These are phyloP conservation scores for Chlamydomonas urium DNA, from an alignment of 139 green algal genomes.

Conservation along the genomic window DNA sequence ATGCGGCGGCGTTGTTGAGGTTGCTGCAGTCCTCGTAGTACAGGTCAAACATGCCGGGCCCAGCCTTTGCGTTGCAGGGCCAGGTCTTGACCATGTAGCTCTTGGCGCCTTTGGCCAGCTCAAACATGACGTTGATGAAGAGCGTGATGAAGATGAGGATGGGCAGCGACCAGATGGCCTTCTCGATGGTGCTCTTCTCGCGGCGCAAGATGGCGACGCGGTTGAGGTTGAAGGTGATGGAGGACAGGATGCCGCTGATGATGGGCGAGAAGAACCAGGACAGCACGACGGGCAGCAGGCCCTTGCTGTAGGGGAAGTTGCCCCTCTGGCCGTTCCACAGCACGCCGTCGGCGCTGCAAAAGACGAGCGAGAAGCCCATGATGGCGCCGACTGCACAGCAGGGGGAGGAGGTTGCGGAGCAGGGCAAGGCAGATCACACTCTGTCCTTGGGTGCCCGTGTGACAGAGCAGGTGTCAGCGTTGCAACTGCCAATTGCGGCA, in stretches of 20 bases:
- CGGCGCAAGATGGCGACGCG: constrained; percentile 26
- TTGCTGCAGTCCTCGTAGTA: constrained; percentile 10
- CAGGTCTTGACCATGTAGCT: not conserved
- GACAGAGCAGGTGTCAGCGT: too few relatives aligned
- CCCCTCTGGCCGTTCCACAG: constrained; percentile 29
- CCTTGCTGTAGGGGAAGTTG: constrained; percentile 22
- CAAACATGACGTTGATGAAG: constrained; percentile 42
- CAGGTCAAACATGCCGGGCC: not conserved
- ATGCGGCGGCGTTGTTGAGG: constrained; percentile 11
- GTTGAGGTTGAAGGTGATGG: constrained; percentile 24
- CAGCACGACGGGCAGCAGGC: constrained; percentile 9
- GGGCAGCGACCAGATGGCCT: constrained; percentile 37
- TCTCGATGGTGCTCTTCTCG: constrained; percentile 19
- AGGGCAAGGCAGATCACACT: too few relatives aligned
- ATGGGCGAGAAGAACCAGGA: constrained; percentile 42
- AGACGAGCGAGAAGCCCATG: constrained; percentile 39
- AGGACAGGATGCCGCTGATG: constrained; percentile 10
- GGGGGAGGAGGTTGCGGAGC: not conserved
- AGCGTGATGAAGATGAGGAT: constrained; percentile 36
- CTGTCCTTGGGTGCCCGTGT: too few relatives aligned
- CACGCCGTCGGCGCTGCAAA: constrained; percentile 16
- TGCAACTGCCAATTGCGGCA: too few relatives aligned
- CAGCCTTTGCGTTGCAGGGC: not conserved
- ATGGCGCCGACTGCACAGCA: constrained; percentile 33
- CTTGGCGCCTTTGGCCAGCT: constrained; percentile 28